These are phyloP conservation scores for Tubosaeta brunneosetosa DNA, from an alignment of 768 basidiomycete genomes.

Conservation along the genomic window DNA sequence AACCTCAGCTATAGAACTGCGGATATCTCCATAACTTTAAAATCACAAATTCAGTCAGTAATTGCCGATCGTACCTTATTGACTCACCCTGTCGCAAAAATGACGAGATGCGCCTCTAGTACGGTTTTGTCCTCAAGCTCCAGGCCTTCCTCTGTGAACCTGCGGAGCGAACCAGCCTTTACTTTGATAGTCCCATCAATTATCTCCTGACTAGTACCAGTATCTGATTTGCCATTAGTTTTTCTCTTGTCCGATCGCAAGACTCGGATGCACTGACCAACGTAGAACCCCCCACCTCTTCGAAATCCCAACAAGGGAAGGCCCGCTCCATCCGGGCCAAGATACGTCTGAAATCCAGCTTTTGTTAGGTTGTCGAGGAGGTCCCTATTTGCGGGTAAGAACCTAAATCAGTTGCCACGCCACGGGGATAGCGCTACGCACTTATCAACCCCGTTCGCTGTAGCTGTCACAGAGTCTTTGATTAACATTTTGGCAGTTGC, in stretches of 20 bases:
- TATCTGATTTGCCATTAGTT: conserved; percentile 17
- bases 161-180: conserved; percentile 33
- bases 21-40: conserved; percentile 43
- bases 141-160: conserved; percentile 27
- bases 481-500: conserved; percentile 13
- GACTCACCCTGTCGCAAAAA: conserved; percentile 34
- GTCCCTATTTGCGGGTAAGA: conserved; percentile 22
- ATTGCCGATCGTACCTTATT: neutral
- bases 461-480: neutral
- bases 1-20: conserved; percentile 37
- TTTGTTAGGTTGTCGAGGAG: conserved; percentile 34
- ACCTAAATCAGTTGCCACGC: too few relatives aligned
- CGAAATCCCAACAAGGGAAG: conserved; percentile 25
- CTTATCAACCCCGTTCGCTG: conserved; percentile 22
- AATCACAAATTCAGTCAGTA: neutral
- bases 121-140: conserved; percentile 26
- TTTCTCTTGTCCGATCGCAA: neutral
- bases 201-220: conserved; percentile 41
- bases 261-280: conserved; percentile 27
- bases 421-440: neutral
- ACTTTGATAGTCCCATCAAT: conserved; percentile 49
- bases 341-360: conserved; percentile 35
- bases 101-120: conserved; percentile 26
- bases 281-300: conserved; percentile 36
- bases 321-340: conserved; percentile 38